Percentiles rank a stretch among this genome's conserved stretches.
Conservation (phyloP, 805 yeast genomes). For the Nakazawaea pomicola region DNA sequence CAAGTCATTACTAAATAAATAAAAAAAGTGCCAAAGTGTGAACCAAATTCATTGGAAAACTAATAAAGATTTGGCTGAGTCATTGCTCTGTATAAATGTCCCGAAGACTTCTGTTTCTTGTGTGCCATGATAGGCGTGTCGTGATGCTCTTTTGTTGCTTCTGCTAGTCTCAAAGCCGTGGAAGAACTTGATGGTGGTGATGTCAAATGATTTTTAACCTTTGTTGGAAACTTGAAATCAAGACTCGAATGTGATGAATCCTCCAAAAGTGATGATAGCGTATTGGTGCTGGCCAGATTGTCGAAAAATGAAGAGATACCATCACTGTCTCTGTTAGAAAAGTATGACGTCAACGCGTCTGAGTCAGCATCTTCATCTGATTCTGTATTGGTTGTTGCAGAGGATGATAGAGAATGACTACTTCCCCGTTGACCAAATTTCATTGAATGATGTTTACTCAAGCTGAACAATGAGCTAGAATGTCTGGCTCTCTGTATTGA, state of each 20-base stretch:
- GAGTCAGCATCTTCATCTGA: slow-evolving; percentile 8
- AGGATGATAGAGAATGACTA: slow-evolving; percentile 4
- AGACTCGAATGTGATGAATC: neutral
- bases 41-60: neutral
- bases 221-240: slow-evolving; percentile 9
- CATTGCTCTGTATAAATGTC: slow-evolving; percentile 4
- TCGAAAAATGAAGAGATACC: slow-evolving; percentile 9
- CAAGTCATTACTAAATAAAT: no score
- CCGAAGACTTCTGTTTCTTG: slow-evolving; percentile 15
- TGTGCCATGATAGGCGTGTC: slow-evolving; percentile 25
- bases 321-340: slow-evolving; percentile 4
- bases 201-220: neutral
- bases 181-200: neutral
- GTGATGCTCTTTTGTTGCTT: slow-evolving; percentile 20
- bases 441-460: slow-evolving; percentile 8
- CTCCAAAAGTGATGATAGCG: slow-evolving; percentile 9
- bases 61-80: slow-evolving; percentile 6
- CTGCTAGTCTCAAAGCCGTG: slow-evolving; percentile 14
- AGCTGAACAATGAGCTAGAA: slow-evolving; percentile 6
- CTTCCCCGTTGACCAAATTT: slow-evolving; percentile 3
- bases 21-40: neutral
- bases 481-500: slow-evolving; percentile 10
- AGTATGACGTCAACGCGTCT: neutral
- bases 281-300: neutral
- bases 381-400: neutral